Percentiles rank a stretch among this genome's conserved stretches.
phyloP scores from a whole-genome alignment of 495 filamentous ascomycete species.

The Podospora pseudopauciseta region DNA sequence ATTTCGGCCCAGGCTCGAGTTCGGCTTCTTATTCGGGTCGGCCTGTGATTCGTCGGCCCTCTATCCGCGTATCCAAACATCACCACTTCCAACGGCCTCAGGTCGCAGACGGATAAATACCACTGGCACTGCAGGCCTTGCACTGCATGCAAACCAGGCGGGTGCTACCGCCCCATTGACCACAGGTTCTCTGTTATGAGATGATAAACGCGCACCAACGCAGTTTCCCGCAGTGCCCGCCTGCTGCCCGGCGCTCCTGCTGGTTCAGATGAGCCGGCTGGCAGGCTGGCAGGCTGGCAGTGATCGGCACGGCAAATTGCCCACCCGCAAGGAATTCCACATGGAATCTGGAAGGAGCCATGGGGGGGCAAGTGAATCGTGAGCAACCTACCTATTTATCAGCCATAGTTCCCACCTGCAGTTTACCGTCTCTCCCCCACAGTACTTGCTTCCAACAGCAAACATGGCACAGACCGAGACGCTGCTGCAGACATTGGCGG shows the following conservation, averaged over 20 bases:
- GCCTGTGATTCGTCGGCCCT: background rate
- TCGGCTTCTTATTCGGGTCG: slow-evolving; percentile 1
- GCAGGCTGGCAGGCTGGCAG: too few relatives aligned
- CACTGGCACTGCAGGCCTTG: background rate
- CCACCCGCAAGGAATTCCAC: too few relatives aligned
- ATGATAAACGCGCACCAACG: background rate
- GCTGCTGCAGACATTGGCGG: slow-evolving; percentile 14
- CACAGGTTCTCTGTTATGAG: background rate
- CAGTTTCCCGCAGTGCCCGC: background rate
- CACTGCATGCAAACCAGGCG: background rate
- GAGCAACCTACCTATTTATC: too few relatives aligned
- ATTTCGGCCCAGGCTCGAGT: background rate
- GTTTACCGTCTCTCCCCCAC: background rate
- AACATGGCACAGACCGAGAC: slow-evolving; percentile 20
- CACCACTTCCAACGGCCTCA: background rate
- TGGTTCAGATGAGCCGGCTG: too few relatives aligned
- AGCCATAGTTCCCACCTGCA: background rate
- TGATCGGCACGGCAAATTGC: too few relatives aligned
- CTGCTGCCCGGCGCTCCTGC: too few relatives aligned
- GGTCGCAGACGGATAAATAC: background rate
- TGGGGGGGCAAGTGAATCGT: too few relatives aligned
- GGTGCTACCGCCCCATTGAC: background rate
- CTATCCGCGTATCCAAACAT: background rate
- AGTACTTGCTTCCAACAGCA: background rate
- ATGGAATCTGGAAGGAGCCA: too few relatives aligned